Evolutionary conservation across 768 basidiomycete genomes (phyloP), one percentile per base, ranked within the genome.

Genomic region (Suillus decipiens): DNA sequence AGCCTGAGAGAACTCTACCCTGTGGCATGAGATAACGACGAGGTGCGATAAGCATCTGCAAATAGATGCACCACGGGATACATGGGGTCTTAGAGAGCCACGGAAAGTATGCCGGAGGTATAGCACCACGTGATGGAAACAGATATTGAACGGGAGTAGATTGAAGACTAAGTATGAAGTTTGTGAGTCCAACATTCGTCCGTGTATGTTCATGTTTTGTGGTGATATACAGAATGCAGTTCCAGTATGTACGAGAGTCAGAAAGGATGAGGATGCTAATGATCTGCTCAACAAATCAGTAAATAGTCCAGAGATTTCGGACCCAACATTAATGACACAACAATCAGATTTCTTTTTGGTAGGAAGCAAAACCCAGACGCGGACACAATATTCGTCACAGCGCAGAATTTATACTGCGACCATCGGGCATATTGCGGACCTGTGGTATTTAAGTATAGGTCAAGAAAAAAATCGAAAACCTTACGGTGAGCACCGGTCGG

Each of bases 391-490:
- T 64, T 68, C 51, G 73, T 56, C 54, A 51, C 9, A 61, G 36
- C 24, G 41, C 50, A 54, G 74, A 75, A 57, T 68, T 69, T 64
- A 74, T 71, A 60, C 80, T 82, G 58, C 73, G 72, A 61, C 70
- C 70, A 68, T 83, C 83, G 59, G 84, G 81, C 24, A 86, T 61
- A 69, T 87, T 87, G 57, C 86, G 84, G 70, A 87, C 83, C 85
- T 86, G 64, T 48, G 56, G 59, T 60, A 59, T 48, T 36, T n/a
- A 31, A 53, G 41, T 53, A 73, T 24, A 74, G 60, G 22, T 36
- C n/a, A 17, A 54, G 19, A 39, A 11, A 15, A 43, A 33, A 37
- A 63, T 5, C n/a, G 33, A 41, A 24, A 9, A 19, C 36, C 82
- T 68, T 72, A 82, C 87, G 64, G 78, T 84, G 64, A 88, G 79